phyloP scores from a whole-genome alignment of 192 early-diverging fungal genomes.

The Spinellus fusiger region DNA sequence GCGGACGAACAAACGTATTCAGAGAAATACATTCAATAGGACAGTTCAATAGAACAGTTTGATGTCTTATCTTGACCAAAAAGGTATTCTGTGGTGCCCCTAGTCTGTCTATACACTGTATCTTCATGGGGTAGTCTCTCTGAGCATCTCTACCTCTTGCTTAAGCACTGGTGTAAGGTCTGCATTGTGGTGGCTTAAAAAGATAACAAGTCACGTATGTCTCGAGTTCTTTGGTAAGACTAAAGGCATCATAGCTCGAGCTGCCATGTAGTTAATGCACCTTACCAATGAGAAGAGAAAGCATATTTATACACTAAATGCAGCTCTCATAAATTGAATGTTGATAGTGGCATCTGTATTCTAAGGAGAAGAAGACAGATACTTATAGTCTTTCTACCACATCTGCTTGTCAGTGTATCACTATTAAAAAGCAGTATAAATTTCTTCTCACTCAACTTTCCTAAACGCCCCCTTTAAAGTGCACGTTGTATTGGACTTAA shows the following conservation, averaged over 20 bases:
- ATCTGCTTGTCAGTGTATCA: constrained; percentile 91
- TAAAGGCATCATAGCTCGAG: background rate
- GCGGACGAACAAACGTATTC: background rate
- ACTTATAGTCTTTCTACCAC: constrained; percentile 74
- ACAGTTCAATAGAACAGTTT: constrained; percentile 27
- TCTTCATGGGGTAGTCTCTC: constrained; percentile 13
- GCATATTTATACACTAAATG: constrained; percentile 93
- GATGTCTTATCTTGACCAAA: constrained; percentile 17
- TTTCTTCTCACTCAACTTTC: constrained; percentile 66
- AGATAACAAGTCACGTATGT: background rate
- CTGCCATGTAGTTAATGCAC: constrained; percentile 90
- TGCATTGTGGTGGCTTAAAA: background rate
- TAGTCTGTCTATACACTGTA: constrained; percentile 18
- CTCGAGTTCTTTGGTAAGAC: no score
- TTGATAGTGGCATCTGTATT: no score
- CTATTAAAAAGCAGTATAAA: constrained; percentile 89
- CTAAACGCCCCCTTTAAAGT: constrained; percentile 1
- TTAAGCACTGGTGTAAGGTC: background rate
- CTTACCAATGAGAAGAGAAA: constrained; percentile 68
- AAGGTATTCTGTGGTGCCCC: constrained; percentile 12
- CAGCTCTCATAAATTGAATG: no score
- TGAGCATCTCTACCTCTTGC: background rate
- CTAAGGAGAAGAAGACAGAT: constrained; percentile 63
- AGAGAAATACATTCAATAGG: constrained; percentile 12
- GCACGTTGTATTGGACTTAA: background rate